Evolutionary conservation across 1,284 basidiomycete species (phyloP).

Genomic region (Microbotryum silenes-acaulis): DNA sequence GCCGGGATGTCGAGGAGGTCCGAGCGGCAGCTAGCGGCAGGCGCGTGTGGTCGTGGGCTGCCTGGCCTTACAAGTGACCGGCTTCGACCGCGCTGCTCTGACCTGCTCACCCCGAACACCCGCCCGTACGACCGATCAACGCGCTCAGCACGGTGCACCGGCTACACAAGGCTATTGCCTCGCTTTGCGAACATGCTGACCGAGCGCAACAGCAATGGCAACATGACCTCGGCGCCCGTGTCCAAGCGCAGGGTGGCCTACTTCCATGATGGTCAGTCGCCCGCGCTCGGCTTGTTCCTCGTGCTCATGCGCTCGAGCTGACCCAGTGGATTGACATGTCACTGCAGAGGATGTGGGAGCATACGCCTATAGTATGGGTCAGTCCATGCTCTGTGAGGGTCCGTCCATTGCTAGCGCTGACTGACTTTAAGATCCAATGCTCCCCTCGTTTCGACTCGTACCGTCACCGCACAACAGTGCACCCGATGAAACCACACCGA

Average conservation of each 20-base stretch:
- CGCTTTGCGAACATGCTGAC: too few species aligned
- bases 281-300: background rate
- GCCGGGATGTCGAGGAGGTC: too few species aligned
- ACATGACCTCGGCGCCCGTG: too few species aligned
- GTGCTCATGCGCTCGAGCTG: background rate
- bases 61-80: too few species aligned
- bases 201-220: too few species aligned
- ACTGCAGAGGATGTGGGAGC: slow-evolving; percentile 26
- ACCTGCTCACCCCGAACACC: too few species aligned
- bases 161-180: too few species aligned
- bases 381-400: background rate
- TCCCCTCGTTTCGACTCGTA: background rate
- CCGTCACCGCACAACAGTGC: slow-evolving; percentile 11
- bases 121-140: too few species aligned
- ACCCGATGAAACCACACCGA: slow-evolving; percentile 48
- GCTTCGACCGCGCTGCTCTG: too few species aligned
- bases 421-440: background rate
- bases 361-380: slow-evolving; percentile 29
- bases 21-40: too few species aligned
- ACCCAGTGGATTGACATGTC: background rate
- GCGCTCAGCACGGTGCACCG: too few species aligned
- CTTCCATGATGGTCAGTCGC: slow-evolving; percentile 27
- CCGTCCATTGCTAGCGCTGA: background rate
- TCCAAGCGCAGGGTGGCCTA: slow-evolving; percentile 26
- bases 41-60: too few species aligned